phyloP scores from a whole-genome alignment of 805 yeast species.

The Kodamaea fukazawae region DNA sequence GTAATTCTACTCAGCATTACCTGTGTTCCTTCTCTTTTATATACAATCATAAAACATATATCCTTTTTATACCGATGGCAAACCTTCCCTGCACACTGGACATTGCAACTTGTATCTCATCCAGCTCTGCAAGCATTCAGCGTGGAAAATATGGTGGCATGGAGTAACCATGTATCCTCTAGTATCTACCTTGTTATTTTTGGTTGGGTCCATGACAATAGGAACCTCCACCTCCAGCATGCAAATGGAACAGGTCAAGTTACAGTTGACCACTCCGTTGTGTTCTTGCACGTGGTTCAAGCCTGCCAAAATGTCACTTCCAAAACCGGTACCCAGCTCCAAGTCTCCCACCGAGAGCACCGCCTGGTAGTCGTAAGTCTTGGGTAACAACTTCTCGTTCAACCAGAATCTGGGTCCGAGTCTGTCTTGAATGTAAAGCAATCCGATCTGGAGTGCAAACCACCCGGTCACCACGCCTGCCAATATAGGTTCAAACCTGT shows the following conservation, averaged over 20 bases:
- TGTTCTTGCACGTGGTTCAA: constrained; percentile 24
- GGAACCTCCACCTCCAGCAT: constrained; percentile 75
- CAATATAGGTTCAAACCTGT: constrained; percentile 57
- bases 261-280: constrained; percentile 35
- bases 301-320: constrained; percentile 43
- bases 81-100: constrained; percentile 83
- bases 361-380: constrained; percentile 82
- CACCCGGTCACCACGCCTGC: constrained; percentile 49
- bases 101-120: constrained; percentile 91
- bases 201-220: constrained; percentile 19
- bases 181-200: constrained; percentile 14
- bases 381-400: constrained; percentile 71
- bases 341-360: constrained; percentile 55
- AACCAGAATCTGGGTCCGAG: constrained; percentile 84
- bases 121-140: constrained; percentile 88
- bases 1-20: too few relatives aligned
- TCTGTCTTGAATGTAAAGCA: constrained; percentile 60
- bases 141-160: constrained; percentile 86
- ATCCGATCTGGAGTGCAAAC: constrained; percentile 55
- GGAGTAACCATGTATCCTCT: constrained; percentile 80
- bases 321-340: constrained; percentile 50
- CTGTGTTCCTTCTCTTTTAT: too few relatives aligned
- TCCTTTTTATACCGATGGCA: constrained; percentile 86
- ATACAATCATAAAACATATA: too few relatives aligned
- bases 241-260: constrained; percentile 84